Evolutionary conservation across 202 grass and related monocot genomes (phyloP).

Genomic region (Eragrostis tef): DNA sequence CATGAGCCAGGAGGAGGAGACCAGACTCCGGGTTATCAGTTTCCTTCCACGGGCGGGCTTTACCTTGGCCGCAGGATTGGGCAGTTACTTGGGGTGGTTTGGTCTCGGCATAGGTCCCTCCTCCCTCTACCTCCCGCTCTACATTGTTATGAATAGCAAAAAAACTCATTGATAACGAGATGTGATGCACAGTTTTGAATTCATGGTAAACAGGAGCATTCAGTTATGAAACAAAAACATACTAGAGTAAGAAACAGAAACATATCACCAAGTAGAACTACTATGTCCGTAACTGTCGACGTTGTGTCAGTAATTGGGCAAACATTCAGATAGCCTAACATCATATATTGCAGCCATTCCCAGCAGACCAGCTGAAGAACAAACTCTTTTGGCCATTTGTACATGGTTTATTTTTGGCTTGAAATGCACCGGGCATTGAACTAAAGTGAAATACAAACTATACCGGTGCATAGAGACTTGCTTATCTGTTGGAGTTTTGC

Average conservation of each 20-base stretch:
- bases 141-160: too few relatives aligned
- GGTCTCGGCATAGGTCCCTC: not conserved
- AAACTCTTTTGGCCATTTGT: not conserved
- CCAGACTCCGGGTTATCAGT: not conserved
- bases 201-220: not conserved
- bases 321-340: not conserved
- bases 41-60: not conserved
- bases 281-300: not conserved
- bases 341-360: not conserved
- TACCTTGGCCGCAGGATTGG: not conserved
- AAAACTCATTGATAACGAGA: not conserved
- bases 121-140: not conserved
- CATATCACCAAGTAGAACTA: not conserved
- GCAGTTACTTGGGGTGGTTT: not conserved
- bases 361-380: not conserved
- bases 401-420: not conserved
- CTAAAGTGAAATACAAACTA: not conserved
- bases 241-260: not conserved
- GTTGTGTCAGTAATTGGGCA: not conserved
- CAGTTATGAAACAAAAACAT: not conserved
- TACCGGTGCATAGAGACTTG: not conserved
- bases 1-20: slow-evolving; percentile 14
- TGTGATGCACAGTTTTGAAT: not conserved
- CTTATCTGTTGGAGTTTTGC: not conserved
- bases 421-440: not conserved